Percentiles rank a stretch among this genome's conserved stretches.
These are phyloP conservation scores for Serendipita sp. DNA, from an alignment of 768 basidiomycete genomes.

Conservation along the genomic window DNA sequence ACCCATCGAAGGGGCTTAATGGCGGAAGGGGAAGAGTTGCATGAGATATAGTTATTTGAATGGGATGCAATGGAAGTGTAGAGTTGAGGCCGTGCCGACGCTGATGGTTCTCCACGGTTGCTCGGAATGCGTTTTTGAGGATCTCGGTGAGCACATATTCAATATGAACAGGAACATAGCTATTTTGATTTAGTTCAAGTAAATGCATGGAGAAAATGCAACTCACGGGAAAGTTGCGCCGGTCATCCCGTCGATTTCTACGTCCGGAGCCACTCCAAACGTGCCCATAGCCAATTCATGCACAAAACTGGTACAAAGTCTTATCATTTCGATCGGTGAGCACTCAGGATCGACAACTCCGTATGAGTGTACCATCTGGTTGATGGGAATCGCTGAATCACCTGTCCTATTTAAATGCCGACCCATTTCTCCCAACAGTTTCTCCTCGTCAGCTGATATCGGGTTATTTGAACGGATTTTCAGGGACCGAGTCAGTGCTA, in stretches of 20 bases:
- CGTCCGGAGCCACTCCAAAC: slow-evolving; percentile 49
- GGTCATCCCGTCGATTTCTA: slow-evolving; percentile 53
- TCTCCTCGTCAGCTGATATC: neutral
- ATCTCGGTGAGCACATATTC: slow-evolving; percentile 87
- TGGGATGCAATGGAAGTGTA: slow-evolving; percentile 34
- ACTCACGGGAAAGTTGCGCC: slow-evolving; percentile 68
- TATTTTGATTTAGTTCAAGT: slow-evolving; percentile 18
- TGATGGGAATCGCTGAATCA: neutral
- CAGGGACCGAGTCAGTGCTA: slow-evolving; percentile 61
- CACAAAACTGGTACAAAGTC: slow-evolving; percentile 72
- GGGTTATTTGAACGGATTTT: slow-evolving; percentile 26
- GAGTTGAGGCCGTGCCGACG: slow-evolving; percentile 24
- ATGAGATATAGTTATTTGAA: slow-evolving; percentile 51
- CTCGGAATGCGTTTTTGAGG: slow-evolving; percentile 80
- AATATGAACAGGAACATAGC: slow-evolving; percentile 77
- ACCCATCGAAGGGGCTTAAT: slow-evolving; percentile 6
- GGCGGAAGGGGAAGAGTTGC: slow-evolving; percentile 12
- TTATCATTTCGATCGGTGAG: slow-evolving; percentile 56
- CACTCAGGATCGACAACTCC: slow-evolving; percentile 64
- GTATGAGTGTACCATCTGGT: slow-evolving; percentile 14
- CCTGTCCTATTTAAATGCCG: neutral
- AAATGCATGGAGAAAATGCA: neutral
- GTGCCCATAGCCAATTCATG: slow-evolving; percentile 72
- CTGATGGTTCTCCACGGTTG: slow-evolving; percentile 62
- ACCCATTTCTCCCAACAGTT: neutral